Percentiles rank a stretch among this genome's conserved stretches.
These are phyloP conservation scores for Adansonia gregorii DNA, from an alignment of 441 rosid genomes.

Conservation along the genomic window DNA sequence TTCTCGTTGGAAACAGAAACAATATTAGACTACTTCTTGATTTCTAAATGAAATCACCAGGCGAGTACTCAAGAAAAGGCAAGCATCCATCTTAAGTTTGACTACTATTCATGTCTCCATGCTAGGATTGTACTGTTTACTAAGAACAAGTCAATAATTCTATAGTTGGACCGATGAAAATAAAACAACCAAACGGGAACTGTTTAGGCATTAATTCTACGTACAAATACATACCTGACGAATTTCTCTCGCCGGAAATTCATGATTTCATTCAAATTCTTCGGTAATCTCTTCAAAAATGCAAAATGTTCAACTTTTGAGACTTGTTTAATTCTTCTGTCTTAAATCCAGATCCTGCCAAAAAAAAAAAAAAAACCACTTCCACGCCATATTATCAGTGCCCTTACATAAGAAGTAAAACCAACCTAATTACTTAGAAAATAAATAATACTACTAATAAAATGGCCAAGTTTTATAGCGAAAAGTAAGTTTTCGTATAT, in stretches of 20 bases:
- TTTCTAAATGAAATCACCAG: background rate
- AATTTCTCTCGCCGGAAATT: slow-evolving; percentile 34
- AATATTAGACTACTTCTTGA: background rate
- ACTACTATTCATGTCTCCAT: background rate
- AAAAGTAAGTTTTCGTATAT: background rate
- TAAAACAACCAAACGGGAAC: background rate
- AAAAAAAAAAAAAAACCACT: background rate
- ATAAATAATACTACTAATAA: background rate
- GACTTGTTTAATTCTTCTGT: background rate
- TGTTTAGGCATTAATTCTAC: too few relatives aligned
- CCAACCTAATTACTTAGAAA: background rate
- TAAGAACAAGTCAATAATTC: background rate
- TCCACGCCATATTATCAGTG: background rate
- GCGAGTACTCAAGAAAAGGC: background rate
- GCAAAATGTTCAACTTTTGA: background rate
- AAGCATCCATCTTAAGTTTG: background rate
- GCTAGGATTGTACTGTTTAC: background rate
- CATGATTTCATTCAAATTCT: slow-evolving; percentile 27
- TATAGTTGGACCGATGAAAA: background rate
- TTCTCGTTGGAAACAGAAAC: background rate
- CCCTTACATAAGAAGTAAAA: background rate
- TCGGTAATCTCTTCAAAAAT: background rate
- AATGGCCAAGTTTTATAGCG: background rate
- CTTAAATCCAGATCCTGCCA: slow-evolving; percentile 7
- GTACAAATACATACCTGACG: slow-evolving; percentile 42